Percentiles rank a stretch among this genome's conserved stretches.
Evolutionary conservation across 1,284 basidiomycete genomes (phyloP).

Genomic region (Leccinum subrobustum): DNA sequence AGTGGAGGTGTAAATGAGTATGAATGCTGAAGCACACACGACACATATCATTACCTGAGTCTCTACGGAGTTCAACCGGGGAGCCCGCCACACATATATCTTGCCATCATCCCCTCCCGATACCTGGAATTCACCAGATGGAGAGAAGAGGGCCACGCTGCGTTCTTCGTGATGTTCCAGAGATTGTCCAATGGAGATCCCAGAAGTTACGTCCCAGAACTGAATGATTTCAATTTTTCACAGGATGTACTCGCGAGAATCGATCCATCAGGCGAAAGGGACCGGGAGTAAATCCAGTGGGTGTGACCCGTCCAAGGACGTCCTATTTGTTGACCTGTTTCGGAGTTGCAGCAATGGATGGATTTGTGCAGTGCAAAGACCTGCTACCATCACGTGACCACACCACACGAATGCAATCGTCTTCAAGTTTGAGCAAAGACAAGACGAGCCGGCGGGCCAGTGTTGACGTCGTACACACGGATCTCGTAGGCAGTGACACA

Average conservation of each 20-base stretch:
- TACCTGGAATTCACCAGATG: slow-evolving; percentile 4
- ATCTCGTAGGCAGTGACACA: not conserved
- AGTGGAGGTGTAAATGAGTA: not conserved
- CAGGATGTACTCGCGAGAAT: slow-evolving; percentile 10
- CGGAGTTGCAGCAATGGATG: slow-evolving; percentile 11
- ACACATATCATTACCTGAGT: not conserved
- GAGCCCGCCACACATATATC: not conserved
- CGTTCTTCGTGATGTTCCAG: not conserved
- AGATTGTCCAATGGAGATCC: not conserved
- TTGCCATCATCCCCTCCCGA: fast-evolving
- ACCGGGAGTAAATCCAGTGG: not conserved
- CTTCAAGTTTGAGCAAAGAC: not conserved
- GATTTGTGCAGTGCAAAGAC: slow-evolving; percentile 1
- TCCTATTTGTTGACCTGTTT: slow-evolving; percentile 4
- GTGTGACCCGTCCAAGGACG: slow-evolving; percentile 9
- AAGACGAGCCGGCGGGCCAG: not conserved
- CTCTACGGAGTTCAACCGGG: not conserved
- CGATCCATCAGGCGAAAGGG: slow-evolving; percentile 12
- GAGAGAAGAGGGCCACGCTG: not conserved
- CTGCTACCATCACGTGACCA: slow-evolving; percentile 15
- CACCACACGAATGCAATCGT: not conserved
- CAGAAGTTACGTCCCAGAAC: slow-evolving; percentile 14
- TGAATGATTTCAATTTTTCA: slow-evolving; percentile 1
- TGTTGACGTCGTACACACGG: slow-evolving; percentile 3
- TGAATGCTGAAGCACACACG: not conserved